Base-by-base conservation (phyloP, 1,284 basidiomycete genomes). In the Vanrija sp. region DNA sequence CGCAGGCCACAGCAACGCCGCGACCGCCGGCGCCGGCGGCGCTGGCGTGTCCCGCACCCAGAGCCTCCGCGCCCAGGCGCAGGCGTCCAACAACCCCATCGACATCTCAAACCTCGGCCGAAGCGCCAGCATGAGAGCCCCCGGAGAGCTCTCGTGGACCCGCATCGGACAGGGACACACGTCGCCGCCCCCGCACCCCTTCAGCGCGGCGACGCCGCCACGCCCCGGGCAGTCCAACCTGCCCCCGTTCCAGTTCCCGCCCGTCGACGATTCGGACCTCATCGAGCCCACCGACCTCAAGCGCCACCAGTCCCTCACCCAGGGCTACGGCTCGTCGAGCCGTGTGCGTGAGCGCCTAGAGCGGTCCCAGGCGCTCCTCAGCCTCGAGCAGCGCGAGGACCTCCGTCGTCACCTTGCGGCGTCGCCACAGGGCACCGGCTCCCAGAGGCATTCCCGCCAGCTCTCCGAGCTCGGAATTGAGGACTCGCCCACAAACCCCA, bases 241-340 rank as follows among this genome's bases (percentile, higher is more conserved):
- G 63, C 28, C 66, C 62, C 5, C 68, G 66, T 2, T 68, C 68
- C 62, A 60, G 42, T 49, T 66, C 23, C 56, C 65, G 7, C 16
- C 51, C 29, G 19, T 53, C 14, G 54, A 61, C 26, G 52, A 55
- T 34, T 43, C 49, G 39, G 53, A 55, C 15, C 45, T 42, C n/a
- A 42, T 50, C 19, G 43, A 52, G 44, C 15, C 60, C 25, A 61
- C 66, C 9, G 71, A 72, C 51, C 54, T 77, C 45, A 69, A 67
- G 52, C 70, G 75, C 10, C 73, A 75, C 62, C 73, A 76, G 55
- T 71, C 67, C n/a, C 65, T 77, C 44, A 73, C 67, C 6, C 64
- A 72, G 40, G 71, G 68, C 5, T 75, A 74, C 46, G 71, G 71
- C 9, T 58, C 66, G 8, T 65, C 64, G 10, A 63, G 54, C 40